These are phyloP conservation scores for Trypanosoma vivax DNA, from an alignment of 208 protist genomes.

Conservation along the genomic window DNA sequence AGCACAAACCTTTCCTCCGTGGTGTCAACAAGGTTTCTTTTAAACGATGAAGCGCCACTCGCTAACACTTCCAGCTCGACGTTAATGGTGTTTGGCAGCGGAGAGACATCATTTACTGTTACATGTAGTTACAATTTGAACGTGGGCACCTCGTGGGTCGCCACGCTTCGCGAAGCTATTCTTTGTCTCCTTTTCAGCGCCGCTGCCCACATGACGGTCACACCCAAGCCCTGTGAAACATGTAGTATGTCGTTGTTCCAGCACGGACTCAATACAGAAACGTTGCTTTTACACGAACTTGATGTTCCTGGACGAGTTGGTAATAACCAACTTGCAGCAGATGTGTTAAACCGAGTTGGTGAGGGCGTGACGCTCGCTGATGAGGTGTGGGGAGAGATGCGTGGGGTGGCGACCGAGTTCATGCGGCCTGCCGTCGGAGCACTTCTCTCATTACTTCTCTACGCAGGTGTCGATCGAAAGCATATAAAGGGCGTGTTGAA, in stretches of 20 bases:
- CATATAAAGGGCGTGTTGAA: conserved; percentile 80
- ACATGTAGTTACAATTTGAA: conserved; percentile 62
- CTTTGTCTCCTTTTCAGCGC: conserved; percentile 38
- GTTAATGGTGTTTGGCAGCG: conserved; percentile 59
- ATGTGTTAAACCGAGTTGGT: conserved; percentile 49
- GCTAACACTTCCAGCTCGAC: conserved; percentile 45
- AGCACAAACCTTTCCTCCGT: conserved; percentile 20
- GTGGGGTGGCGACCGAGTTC: conserved; percentile 48
- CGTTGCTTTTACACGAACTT: conserved; percentile 41
- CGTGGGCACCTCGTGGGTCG: conserved; percentile 32
- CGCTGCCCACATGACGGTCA: conserved; percentile 31
- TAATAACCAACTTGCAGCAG: conserved; percentile 24
- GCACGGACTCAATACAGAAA: conserved; percentile 48
- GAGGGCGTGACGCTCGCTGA: conserved; percentile 63
- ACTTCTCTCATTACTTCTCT: conserved; percentile 77
- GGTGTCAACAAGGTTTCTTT: conserved; percentile 26
- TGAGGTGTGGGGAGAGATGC: conserved; percentile 60
- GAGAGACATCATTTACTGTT: conserved; percentile 64
- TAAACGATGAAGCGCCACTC: conserved; percentile 40
- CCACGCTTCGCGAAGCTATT: conserved; percentile 44
- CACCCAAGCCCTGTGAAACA: conserved; percentile 21
- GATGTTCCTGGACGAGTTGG: conserved; percentile 28
- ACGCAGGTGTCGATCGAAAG: conserved; percentile 49
- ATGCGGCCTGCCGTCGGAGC: conserved; percentile 81
- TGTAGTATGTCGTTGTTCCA: conserved; percentile 53